Conservation (phyloP, 1,139 yeast species). For the Kodamaea suecica region DNA sequence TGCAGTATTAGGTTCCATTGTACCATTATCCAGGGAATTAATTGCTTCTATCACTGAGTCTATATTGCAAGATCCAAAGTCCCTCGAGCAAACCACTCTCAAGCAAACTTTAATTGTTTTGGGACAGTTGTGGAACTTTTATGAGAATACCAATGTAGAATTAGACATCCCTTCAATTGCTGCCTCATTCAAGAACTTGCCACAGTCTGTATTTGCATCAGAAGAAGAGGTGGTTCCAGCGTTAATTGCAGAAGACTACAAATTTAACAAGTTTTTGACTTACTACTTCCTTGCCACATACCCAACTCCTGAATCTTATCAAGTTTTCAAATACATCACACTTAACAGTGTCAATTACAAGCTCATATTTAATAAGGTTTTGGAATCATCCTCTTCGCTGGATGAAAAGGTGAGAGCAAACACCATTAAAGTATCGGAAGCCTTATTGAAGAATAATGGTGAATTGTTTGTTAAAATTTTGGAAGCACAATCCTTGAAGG, state of each 20-base stretch:
- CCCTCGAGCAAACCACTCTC: slow-evolving; percentile 19
- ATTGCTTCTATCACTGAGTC: slow-evolving; percentile 69
- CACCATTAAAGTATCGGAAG: slow-evolving; percentile 44
- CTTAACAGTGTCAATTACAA: slow-evolving; percentile 23
- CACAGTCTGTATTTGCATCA: slow-evolving; percentile 14
- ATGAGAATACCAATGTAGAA: slow-evolving; percentile 18
- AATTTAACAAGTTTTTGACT: slow-evolving; percentile 30
- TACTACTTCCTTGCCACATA: slow-evolving; percentile 25
- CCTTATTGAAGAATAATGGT: slow-evolving; percentile 26
- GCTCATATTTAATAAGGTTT: slow-evolving; percentile 22
- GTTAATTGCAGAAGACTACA: slow-evolving; percentile 28
- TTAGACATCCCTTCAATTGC: slow-evolving; percentile 12
- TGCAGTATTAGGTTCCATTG: slow-evolving; percentile 72
- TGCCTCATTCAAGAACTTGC: slow-evolving; percentile 19
- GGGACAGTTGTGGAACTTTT: slow-evolving; percentile 42
- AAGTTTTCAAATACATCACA: slow-evolving; percentile 24
- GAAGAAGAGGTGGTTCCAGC: slow-evolving; percentile 16
- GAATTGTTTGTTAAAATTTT: slow-evolving; percentile 29
- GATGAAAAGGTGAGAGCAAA: slow-evolving; percentile 25
- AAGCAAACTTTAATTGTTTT: slow-evolving; percentile 40
- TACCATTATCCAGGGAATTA: slow-evolving; percentile 62
- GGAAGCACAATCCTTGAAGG: slow-evolving; percentile 32
- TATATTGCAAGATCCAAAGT: slow-evolving; percentile 39
- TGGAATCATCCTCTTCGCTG: slow-evolving; percentile 12
- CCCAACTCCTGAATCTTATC: slow-evolving; percentile 17